These are phyloP conservation scores for Macrophomina phaseolina DNA, from an alignment of 2,329 filamentous ascomycete genomes.

Conservation along the genomic window DNA sequence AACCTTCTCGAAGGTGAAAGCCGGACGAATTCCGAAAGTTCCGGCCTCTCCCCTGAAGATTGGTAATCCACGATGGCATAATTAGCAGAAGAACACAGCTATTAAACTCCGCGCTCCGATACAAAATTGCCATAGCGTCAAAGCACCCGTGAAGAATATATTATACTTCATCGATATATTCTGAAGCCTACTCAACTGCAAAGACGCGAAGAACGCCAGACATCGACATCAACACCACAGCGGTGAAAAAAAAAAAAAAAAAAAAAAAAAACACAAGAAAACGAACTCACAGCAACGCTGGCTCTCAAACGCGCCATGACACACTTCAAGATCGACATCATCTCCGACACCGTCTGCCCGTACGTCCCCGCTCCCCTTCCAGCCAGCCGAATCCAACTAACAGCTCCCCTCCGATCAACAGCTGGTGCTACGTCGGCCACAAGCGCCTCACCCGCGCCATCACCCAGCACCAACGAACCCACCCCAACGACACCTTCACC, in stretches of 20 bases:
- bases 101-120: neutral
- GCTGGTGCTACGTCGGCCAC: slow-evolving; percentile 75
- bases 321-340: slow-evolving; percentile 75
- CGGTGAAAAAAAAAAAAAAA: neutral
- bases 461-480: slow-evolving; percentile 64
- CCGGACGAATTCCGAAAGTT: neutral
- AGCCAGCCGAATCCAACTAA: neutral
- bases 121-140: neutral
- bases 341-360: slow-evolving; percentile 83
- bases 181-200: neutral
- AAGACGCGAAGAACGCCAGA: neutral
- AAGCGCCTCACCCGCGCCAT: slow-evolving; percentile 77
- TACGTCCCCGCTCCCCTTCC: slow-evolving; percentile 43
- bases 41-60: neutral
- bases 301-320: slow-evolving; percentile 41
- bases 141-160: too few species aligned
- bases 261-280: neutral
- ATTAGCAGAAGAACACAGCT: neutral
- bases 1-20: neutral
- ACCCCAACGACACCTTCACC: slow-evolving; percentile 73
- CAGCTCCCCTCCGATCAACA: slow-evolving; percentile 25
- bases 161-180: too few species aligned
- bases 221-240: neutral
- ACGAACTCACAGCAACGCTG: neutral
- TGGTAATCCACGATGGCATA: slow-evolving; percentile 24